A percentile compares a stretch with the other conserved stretches of the same genome.
These are phyloP conservation scores for Gyrodon lividus DNA, from an alignment of 768 basidiomycete genomes.

Conservation along the genomic window DNA sequence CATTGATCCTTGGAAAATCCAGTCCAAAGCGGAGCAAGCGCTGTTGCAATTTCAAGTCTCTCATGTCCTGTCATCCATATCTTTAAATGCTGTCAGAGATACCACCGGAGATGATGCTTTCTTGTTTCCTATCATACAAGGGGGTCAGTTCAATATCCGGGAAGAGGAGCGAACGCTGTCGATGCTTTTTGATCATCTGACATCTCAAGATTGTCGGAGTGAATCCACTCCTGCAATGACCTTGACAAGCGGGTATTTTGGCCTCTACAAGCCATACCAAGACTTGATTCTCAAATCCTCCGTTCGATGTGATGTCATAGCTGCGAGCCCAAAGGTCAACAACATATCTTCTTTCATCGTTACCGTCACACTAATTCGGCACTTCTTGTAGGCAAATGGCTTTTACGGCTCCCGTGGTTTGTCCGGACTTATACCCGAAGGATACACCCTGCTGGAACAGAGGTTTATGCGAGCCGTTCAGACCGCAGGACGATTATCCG, in stretches of 20 bases:
- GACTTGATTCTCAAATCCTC: slow-evolving; percentile 60
- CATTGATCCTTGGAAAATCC: slow-evolving; percentile 69
- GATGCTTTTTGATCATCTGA: slow-evolving; percentile 55
- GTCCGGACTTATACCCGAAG: slow-evolving; percentile 93
- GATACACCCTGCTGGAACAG: slow-evolving; percentile 85
- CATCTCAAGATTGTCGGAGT: slow-evolving; percentile 9
- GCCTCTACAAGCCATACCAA: slow-evolving; percentile 79
- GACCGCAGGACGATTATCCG: slow-evolving; percentile 40
- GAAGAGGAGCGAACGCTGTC: slow-evolving; percentile 75
- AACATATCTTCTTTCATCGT: background rate
- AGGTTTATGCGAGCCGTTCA: slow-evolving; percentile 71
- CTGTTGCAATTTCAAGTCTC: slow-evolving; percentile 60
- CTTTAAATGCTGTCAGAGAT: slow-evolving; percentile 8
- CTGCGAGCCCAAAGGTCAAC: slow-evolving; percentile 80
- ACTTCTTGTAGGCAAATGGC: slow-evolving; percentile 76
- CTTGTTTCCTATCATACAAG: slow-evolving; percentile 84
- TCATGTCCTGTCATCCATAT: slow-evolving; percentile 23
- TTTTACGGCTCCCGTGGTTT: slow-evolving; percentile 89
- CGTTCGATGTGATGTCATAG: slow-evolving; percentile 69
- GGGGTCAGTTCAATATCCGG: slow-evolving; percentile 79
- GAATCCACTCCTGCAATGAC: slow-evolving; percentile 54
- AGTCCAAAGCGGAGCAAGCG: slow-evolving; percentile 54
- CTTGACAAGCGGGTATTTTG: slow-evolving; percentile 95
- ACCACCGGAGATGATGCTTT: slow-evolving; percentile 43
- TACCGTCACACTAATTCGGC: slow-evolving; percentile 1